Base-by-base conservation (phyloP, 495 filamentous ascomycete species). In the Hyaloscypha variabilis region DNA sequence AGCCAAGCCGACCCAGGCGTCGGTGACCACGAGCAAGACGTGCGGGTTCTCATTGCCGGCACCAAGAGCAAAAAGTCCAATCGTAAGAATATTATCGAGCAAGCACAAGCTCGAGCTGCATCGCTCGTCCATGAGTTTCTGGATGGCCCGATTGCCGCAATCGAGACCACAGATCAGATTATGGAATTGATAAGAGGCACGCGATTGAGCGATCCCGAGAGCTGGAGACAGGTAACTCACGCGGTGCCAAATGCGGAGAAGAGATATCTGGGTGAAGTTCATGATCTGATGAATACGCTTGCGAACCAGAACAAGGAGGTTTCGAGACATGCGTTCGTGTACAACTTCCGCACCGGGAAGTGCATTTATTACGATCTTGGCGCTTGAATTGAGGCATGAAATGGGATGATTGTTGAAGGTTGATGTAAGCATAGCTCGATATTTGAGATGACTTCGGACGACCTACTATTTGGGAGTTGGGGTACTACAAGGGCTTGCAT, bases 41-140 rank as follows among this genome's bases (percentile, higher is more conserved):
- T 99, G 29, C 88, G 92, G 54, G 89, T 98, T 29, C 83, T 98
- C 1, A 79, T 91, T 1, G 85, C 90, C 0, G 87, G 90, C 58
- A 92, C 91, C 30, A 88, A 90, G 69, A 90, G 87, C 73, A 97
- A 97, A 76, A 99, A 97, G 78, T 88, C 88, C 49, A 97, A 96
- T 73, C 87, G 94, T 34, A 85, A 85, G 61, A 88, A 88, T 30
- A 91, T 98, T 39, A 88, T 97, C 26, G 92, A 96, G 71, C 89
- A 91, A 55, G 91, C 92, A 39, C 85, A 92, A 66, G 71, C 80
- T 30, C 83, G 82, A 58, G 85, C 88, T 4, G 82, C 85, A 8
- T 82, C 86, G 71, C 78, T 90, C 56, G 79, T 90, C 51, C 84
- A 88, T 66, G 79, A 82, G 19, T 90, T 90, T 57, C 75, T 89